These are phyloP conservation scores for Cladophialophora chaetospira DNA, from an alignment of 2,329 filamentous ascomycete species.

Conservation along the genomic window DNA sequence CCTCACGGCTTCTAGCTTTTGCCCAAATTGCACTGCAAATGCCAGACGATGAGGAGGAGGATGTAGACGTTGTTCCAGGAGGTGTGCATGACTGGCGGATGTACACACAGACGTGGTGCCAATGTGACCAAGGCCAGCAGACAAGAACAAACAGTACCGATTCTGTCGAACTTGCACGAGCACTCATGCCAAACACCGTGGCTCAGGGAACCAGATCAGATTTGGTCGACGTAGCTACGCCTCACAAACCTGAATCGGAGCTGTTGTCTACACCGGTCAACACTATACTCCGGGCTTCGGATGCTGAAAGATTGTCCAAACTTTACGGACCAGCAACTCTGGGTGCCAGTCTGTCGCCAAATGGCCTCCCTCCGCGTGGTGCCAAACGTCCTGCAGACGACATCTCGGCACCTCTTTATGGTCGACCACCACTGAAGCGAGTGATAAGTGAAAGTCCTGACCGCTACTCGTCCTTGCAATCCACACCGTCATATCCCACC, in stretches of 20 bases:
- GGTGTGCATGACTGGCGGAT: conserved; percentile 21
- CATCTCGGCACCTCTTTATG: neutral
- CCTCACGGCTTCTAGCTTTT: conserved; percentile 25
- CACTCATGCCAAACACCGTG: conserved; percentile 24
- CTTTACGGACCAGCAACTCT: neutral
- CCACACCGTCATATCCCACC: neutral
- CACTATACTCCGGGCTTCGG: conserved; percentile 23
- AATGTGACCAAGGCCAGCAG: conserved; percentile 12
- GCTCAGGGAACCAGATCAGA: conserved; percentile 10
- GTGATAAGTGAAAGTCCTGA: neutral
- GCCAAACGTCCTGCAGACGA: neutral
- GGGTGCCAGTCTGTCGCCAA: neutral
- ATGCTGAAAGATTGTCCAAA: conserved; percentile 18
- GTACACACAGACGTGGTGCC: conserved; percentile 15
- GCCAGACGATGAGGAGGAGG: conserved; percentile 24
- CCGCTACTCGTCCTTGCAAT: neutral
- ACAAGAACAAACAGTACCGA: conserved; percentile 8
- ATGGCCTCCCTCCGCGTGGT: neutral
- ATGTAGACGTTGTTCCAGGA: conserved; percentile 20
- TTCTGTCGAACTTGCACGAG: conserved; percentile 22
- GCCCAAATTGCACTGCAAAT: conserved; percentile 25
- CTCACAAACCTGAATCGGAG: conserved; percentile 14
- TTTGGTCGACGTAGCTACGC: conserved; percentile 10
- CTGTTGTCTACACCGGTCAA: conserved; percentile 27
- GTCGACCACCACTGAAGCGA: neutral